Base-by-base conservation (phyloP, 2,329 filamentous ascomycete genomes). In the Fusarium pseudocircinatum region DNA sequence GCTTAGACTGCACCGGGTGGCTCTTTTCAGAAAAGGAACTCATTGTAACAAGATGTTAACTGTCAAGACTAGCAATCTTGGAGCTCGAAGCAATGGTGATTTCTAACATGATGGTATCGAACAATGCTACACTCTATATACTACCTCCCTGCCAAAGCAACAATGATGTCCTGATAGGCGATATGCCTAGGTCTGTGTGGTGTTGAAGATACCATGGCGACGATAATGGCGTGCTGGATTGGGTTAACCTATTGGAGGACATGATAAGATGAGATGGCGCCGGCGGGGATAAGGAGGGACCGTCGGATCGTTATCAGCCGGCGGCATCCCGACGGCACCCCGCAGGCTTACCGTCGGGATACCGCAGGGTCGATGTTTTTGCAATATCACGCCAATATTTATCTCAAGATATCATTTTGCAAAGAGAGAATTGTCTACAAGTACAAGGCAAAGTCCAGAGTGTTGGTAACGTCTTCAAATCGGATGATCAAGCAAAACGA, bases 191-290 rank as follows among this genome's bases (percentile, higher is more conserved):
- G 49, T 59, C 10, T 63, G 36, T 63, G 37, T 60, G 60, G 53
- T 49, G 43, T 49, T 70, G 57, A 75, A 73, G 75, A 73, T 70
- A 76, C 47, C 74, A 79, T 78, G 63, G 57, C 60, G 52, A 52
- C 67, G 46, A 70, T 53, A 74, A 77, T 79, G 74, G 70, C 75
- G 74, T 79, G 77, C 75, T 77, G 70, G 52, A 60, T 40, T 26
- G n/a, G 28, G 14, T 39, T 58, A 37, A 24, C 75, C 67, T 72
- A 70, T 76, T 34, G 53, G 39, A 69, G 13, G 36, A 24, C 39
- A 43, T 36, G 63, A 42, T 40, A 37, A 46, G 34, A 34, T 28
- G 56, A 34, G 32, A 59, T 65, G 53, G 36, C 28, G 52, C 44
- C 56, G 62, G 12, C 39, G 43, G 40, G 36, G 52, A 70, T 64